Base-by-base conservation (phyloP, 345 rosid genomes). In the Gossypium bickii region DNA sequence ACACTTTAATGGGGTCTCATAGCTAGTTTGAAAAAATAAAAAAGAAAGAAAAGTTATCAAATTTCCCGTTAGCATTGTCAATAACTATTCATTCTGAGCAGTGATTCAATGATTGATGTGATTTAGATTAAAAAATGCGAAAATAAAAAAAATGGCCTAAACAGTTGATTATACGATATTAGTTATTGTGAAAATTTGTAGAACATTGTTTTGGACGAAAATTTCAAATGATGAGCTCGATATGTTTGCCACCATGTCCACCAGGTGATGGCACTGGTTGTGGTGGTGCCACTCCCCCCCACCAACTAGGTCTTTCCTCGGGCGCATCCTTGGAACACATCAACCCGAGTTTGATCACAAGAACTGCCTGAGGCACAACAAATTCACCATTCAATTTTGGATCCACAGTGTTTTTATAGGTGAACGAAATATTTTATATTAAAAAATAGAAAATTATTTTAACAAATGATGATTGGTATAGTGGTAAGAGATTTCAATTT, bases 241-340 rank as follows among this genome's bases (percentile, higher is more conserved):
- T 45, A 9, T 78, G 83, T 71, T 76, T 85, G 25, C 72, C 72
- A 47, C 51, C 13, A 0, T 45, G 12, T 45, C 49, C 12, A 11
- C 49, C 49, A 45, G 49, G 49, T 45, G 49, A 45, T 45, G 49
- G 13, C 49, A 2, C 49, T 11, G 49, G 2, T 45, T 45, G 2
- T 45, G 49, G 49, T 9, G 12, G 49, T 45, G 49, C 49, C 49
- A 45, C 77, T 73, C 86, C 90, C 20, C 59, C 93, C 92, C 22
- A 89, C 94, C 64, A 94, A 78, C 78, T 81, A 13, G 98, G 98
- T 76, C 97, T 74, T 55, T 60, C 84, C 56, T 83, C 83, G 0
- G 93, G 90, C 0, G 70, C 74, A 74, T 85, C 83, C 74, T 90
- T 88, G 0, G 97, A 94, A 72, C 97, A 94, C 66, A 92, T 81